phyloP scores from a whole-genome alignment of 2,329 filamentous ascomycete species.

The Colletotrichum lentis region DNA sequence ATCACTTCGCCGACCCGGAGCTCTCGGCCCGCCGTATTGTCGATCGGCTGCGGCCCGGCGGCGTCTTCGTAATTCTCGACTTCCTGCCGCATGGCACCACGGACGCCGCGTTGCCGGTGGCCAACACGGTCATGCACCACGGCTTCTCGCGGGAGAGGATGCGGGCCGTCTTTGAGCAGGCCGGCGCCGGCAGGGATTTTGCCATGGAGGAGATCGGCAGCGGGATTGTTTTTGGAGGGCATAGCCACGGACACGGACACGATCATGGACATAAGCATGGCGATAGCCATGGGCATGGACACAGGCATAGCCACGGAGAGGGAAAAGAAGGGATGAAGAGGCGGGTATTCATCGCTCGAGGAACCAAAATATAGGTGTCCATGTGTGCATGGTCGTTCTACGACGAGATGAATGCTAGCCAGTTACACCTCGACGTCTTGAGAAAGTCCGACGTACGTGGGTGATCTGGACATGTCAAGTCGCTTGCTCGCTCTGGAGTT shows the following conservation, averaged over 20 bases:
- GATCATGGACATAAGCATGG: conserved; percentile 15
- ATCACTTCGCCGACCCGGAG: conserved; percentile 73
- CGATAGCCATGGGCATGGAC: conserved; percentile 42
- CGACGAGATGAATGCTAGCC: no score
- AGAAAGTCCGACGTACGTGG: neutral
- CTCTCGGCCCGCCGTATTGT: conserved; percentile 67
- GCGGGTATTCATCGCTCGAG: conserved; percentile 48
- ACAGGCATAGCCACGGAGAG: conserved; percentile 41
- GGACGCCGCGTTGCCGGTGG: conserved; percentile 37
- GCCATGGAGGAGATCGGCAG: conserved; percentile 62
- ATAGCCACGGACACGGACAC: conserved; percentile 31
- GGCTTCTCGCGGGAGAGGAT: conserved; percentile 71
- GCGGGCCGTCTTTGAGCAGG: conserved; percentile 67
- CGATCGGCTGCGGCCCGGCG: conserved; percentile 69
- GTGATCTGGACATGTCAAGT: no score
- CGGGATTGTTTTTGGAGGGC: conserved; percentile 54
- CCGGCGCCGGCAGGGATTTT: conserved; percentile 67
- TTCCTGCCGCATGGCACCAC: conserved; percentile 64
- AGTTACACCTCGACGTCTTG: no score
- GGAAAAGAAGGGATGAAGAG: conserved; percentile 51
- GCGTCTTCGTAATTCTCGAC: conserved; percentile 73
- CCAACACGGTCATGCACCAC: conserved; percentile 67
- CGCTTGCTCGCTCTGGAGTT: neutral
- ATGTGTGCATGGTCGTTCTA: neutral
- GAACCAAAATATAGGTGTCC: conserved; percentile 31